These are phyloP conservation scores for Verbena officinalis DNA, from an alignment of 257 asterid species.

Conservation along the genomic window DNA sequence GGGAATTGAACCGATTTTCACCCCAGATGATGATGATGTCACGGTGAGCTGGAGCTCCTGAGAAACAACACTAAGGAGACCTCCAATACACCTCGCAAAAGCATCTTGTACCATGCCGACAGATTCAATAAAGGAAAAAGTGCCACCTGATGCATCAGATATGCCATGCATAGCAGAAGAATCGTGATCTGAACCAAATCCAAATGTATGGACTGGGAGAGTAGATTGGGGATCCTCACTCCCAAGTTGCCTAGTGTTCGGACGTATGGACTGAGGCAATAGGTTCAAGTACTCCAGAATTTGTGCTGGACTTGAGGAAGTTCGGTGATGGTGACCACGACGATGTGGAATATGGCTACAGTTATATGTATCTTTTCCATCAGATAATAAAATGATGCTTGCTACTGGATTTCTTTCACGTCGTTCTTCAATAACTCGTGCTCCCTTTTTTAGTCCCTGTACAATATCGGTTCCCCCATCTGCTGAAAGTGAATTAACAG, in stretches of 20 bases:
- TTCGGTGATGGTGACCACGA: conserved; percentile 16
- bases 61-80: conserved; percentile 45
- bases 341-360: neutral
- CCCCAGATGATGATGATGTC: conserved; percentile 28
- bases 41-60: conserved; percentile 37
- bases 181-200: conserved; percentile 47
- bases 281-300: conserved; percentile 11
- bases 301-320: neutral
- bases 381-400: conserved; percentile 39
- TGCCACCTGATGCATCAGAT: conserved; percentile 46
- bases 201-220: conserved; percentile 43
- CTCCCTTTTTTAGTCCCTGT: conserved; percentile 33
- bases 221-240: conserved; percentile 1
- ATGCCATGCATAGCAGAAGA: conserved; percentile 41
- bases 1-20: conserved; percentile 25
- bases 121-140: conserved; percentile 45
- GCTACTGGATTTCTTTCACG: conserved; percentile 35
- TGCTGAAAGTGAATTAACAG: conserved; percentile 33
- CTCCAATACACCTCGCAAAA: conserved; percentile 50
- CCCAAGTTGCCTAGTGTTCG: conserved; percentile 1
- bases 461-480: conserved; percentile 34
- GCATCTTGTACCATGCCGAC: conserved; percentile 40
- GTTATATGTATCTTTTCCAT: conserved; percentile 38
- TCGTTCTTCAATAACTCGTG: conserved; percentile 37
- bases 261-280: conserved; percentile 30